A percentile compares a stretch with the other conserved stretches of the same genome.
Conservation (phyloP, 1,139 yeast species). For the Pichia sp. region DNA sequence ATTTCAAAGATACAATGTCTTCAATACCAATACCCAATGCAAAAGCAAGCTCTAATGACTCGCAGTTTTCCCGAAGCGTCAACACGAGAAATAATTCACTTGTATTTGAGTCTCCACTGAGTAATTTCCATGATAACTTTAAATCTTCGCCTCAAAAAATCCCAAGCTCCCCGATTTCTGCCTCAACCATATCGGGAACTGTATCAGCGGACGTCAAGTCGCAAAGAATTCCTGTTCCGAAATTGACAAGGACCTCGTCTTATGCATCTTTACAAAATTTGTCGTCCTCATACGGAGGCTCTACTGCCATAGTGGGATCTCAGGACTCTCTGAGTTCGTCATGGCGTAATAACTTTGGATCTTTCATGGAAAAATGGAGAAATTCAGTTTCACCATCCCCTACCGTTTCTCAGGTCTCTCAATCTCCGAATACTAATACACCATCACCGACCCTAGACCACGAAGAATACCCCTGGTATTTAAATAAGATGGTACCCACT, state of each 20-base stretch:
- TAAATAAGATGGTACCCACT: constrained; percentile 2
- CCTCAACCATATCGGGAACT: constrained; percentile 7
- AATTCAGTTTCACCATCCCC: constrained; percentile 11
- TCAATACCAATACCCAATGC: constrained; percentile 2
- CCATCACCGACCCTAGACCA: constrained; percentile 42
- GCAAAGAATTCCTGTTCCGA: constrained; percentile 15
- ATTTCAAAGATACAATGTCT: neutral
- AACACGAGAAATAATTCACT: constrained; percentile 4
- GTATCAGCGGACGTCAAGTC: constrained; percentile 13
- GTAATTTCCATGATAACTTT: neutral
- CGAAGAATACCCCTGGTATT: constrained; percentile 35
- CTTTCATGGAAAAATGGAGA: constrained; percentile 23
- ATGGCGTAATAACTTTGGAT: constrained; percentile 24
- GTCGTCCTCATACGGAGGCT: constrained; percentile 23
- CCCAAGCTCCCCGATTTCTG: constrained; percentile 17
- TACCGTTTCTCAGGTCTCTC: constrained; percentile 6
- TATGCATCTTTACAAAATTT: constrained; percentile 26
- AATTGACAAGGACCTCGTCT: constrained; percentile 22
- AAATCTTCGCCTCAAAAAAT: constrained; percentile 1
- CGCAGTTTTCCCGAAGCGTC: neutral
- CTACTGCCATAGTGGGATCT: constrained; percentile 5
- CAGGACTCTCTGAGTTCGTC: constrained; percentile 20
- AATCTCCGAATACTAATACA: constrained; percentile 5
- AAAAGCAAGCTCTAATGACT: neutral
- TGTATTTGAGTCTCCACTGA: constrained; percentile 1